A percentile compares a stretch with the other conserved stretches of the same genome.
phyloP scores from a whole-genome alignment of 1,284 basidiomycete genomes.

The Irpex rosettiformis region DNA sequence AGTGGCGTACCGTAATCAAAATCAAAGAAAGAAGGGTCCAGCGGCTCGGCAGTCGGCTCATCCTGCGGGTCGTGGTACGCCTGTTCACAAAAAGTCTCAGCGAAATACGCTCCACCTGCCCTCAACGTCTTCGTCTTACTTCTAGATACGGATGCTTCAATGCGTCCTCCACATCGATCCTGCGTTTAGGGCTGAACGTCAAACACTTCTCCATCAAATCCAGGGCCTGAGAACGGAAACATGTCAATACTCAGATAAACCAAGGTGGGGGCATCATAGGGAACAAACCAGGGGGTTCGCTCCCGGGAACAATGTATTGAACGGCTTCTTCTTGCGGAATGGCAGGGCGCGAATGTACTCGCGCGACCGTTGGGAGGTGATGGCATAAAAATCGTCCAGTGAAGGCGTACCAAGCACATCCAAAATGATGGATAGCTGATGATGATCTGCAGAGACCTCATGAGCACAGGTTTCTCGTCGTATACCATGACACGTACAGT shows the following conservation, averaged over 20 bases:
- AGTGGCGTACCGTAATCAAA: slow-evolving; percentile 76
- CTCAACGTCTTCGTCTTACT: slow-evolving; percentile 34
- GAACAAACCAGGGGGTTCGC: slow-evolving; percentile 69
- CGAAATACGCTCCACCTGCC: background rate
- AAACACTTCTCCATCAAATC: slow-evolving; percentile 88
- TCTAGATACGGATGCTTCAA: slow-evolving; percentile 91
- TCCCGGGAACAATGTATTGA: slow-evolving; percentile 72
- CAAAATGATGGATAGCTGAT: slow-evolving; percentile 84
- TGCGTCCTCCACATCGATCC: slow-evolving; percentile 90
- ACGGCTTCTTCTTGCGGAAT: slow-evolving; percentile 84
- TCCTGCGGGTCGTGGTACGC: slow-evolving; percentile 90
- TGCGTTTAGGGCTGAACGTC: slow-evolving; percentile 89
- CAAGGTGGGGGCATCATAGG: slow-evolving; percentile 1
- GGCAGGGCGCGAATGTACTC: slow-evolving; percentile 94
- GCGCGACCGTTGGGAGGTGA: slow-evolving; percentile 80
- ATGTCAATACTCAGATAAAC: background rate
- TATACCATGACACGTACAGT: slow-evolving; percentile 42
- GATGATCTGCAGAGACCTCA: slow-evolving; percentile 70
- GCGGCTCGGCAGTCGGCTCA: slow-evolving; percentile 77
- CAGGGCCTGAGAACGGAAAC: slow-evolving; percentile 48
- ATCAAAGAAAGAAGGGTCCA: slow-evolving; percentile 87
- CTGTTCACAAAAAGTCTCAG: slow-evolving; percentile 33
- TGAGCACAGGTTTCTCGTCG: background rate
- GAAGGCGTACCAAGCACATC: slow-evolving; percentile 89
- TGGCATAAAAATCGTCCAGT: slow-evolving; percentile 91